phyloP scores from a whole-genome alignment of 345 rosid species.

The Excoecaria cochinchinensis region DNA sequence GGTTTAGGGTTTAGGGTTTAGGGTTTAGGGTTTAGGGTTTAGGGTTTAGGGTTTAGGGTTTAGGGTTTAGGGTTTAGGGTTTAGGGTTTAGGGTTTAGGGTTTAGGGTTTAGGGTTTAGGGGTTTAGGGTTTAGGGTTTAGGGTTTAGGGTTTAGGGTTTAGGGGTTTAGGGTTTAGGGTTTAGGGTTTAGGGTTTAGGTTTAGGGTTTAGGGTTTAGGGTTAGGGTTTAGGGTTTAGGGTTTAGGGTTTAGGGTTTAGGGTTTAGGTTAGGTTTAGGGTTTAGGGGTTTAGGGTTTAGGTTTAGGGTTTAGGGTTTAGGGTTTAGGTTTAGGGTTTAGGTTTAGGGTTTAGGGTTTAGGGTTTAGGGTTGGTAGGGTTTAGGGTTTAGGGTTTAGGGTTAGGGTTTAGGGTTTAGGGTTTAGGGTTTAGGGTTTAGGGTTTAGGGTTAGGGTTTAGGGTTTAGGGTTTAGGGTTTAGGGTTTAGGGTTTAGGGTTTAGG shows the following conservation, averaged over 20 bases:
- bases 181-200: conserved; percentile 2
- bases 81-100: not conserved
- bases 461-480: conserved; percentile 7
- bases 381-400: conserved; percentile 4
- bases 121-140: not conserved
- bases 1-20: not conserved
- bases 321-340: conserved; percentile 6
- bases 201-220: conserved; percentile 14
- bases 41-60: not conserved
- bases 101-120: not conserved
- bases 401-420: conserved; percentile 5
- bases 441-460: not conserved
- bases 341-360: conserved; percentile 15
- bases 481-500: not conserved
- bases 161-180: conserved; percentile 6
- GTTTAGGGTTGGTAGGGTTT: conserved; percentile 3
- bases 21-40: not conserved
- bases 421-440: conserved; percentile 1
- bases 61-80: not conserved
- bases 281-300: not conserved
- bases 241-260: not conserved
- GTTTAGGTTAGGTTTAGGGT: conserved; percentile 1
- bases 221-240: conserved; percentile 15
- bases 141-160: conserved; percentile 5
- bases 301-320: not conserved